Conservation (phyloP, 495 filamentous ascomycete genomes). For the Talaromyces stipitatus region DNA sequence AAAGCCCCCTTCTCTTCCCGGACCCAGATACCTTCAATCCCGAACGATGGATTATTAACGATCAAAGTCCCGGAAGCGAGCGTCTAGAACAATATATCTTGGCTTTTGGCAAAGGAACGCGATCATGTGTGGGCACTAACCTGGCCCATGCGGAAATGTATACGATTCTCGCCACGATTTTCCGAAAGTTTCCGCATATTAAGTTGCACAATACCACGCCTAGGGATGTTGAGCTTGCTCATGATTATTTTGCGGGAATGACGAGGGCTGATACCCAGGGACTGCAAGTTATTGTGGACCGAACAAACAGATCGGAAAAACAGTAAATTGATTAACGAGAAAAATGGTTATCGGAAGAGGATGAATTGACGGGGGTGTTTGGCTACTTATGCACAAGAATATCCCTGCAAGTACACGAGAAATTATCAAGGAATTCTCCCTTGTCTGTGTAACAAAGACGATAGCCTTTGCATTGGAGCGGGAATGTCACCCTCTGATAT, state of each 20-base stretch:
- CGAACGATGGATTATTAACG: constrained; percentile 5
- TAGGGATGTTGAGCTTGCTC: not conserved
- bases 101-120: constrained; percentile 9
- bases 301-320: too few species aligned
- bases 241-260: constrained; percentile 6
- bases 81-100: constrained; percentile 8
- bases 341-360: too few species aligned
- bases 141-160: constrained; percentile 14
- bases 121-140: constrained; percentile 13
- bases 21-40: constrained; percentile 8
- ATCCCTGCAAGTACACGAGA: too few species aligned
- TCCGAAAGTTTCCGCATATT: constrained; percentile 3
- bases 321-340: too few species aligned
- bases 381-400: too few species aligned
- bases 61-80: not conserved
- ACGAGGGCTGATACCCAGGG: not conserved
- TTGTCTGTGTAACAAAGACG: too few species aligned
- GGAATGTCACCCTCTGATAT: too few species aligned
- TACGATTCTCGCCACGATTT: constrained; percentile 6
- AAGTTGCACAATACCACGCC: not conserved
- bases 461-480: too few species aligned
- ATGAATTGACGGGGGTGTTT: too few species aligned
- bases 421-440: too few species aligned
- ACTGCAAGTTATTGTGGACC: not conserved
- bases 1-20: constrained; percentile 20